A percentile compares a stretch with the other conserved stretches of the same genome.
Conservation (phyloP, 228 moss, liverwort and hornwort species). For the Sphagnum magellanicum region DNA sequence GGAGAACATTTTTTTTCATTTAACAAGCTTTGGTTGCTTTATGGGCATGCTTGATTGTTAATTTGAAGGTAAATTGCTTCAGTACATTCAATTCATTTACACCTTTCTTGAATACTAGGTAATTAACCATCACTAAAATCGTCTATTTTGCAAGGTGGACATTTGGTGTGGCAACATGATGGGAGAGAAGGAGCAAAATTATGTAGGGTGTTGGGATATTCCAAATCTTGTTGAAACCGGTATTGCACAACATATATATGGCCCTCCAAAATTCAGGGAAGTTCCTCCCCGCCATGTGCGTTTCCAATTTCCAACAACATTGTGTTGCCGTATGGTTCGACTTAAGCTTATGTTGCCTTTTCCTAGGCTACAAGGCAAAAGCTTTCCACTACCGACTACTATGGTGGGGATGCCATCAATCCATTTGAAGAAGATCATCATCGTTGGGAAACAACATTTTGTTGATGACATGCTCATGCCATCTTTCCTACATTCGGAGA, state of each 20-base stretch:
- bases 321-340: constrained; percentile 71
- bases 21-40: too few relatives aligned
- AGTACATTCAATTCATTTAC: background rate
- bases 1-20: too few relatives aligned
- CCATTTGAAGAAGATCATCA: constrained; percentile 71
- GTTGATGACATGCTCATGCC: constrained; percentile 45
- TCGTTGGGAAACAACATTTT: constrained; percentile 61
- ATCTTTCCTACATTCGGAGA: constrained; percentile 49
- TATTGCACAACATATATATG: constrained; percentile 29
- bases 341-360: constrained; percentile 55
- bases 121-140: too few relatives aligned
- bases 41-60: background rate
- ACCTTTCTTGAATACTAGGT: too few relatives aligned
- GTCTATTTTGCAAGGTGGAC: constrained; percentile 52
- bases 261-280: constrained; percentile 25
- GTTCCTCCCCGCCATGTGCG: constrained; percentile 39
- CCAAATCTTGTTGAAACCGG: constrained; percentile 44
- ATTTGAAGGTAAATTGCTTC: background rate
- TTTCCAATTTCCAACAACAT: constrained; percentile 56
- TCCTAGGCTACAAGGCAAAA: constrained; percentile 43
- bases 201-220: constrained; percentile 71
- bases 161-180: constrained; percentile 78
- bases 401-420: constrained; percentile 31
- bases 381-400: constrained; percentile 38
- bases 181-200: constrained; percentile 59